Conservation (phyloP, 2,329 filamentous ascomycete species). For the Arthrinium phaeospermum region DNA sequence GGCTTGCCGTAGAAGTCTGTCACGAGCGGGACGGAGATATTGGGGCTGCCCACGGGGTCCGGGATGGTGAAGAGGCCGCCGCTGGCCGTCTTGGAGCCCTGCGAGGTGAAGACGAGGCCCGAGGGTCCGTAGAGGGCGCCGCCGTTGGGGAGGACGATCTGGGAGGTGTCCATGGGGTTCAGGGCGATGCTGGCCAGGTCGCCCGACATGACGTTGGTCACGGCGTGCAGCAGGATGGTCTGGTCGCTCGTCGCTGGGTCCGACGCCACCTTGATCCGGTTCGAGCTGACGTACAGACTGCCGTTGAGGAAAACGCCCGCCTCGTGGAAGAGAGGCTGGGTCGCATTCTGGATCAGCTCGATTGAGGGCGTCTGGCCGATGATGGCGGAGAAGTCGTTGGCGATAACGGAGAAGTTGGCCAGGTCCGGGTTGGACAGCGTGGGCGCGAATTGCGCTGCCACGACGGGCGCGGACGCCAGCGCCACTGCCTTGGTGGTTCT, state of each 20-base stretch:
- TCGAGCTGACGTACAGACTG: slow-evolving; percentile 25
- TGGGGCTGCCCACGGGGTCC: slow-evolving; percentile 23
- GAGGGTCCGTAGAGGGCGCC: slow-evolving; percentile 11
- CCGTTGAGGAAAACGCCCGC: slow-evolving; percentile 22
- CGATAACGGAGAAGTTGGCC: slow-evolving; percentile 23
- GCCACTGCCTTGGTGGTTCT: background rate
- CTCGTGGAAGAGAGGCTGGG: slow-evolving; percentile 26
- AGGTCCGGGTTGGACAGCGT: slow-evolving; percentile 22
- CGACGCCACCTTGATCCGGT: slow-evolving; percentile 24
- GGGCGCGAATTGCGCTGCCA: slow-evolving; percentile 2
- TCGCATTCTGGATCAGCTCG: slow-evolving; percentile 25
- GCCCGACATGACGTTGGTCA: slow-evolving; percentile 22
- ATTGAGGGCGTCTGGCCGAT: slow-evolving; percentile 24
- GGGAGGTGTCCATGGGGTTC: slow-evolving; percentile 15
- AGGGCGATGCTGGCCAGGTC: slow-evolving; percentile 19
- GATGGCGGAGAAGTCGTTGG: slow-evolving; percentile 22
- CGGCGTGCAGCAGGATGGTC: slow-evolving; percentile 22
- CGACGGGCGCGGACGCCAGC: background rate
- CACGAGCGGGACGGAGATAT: slow-evolving; percentile 18
- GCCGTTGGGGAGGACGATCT: slow-evolving; percentile 25
- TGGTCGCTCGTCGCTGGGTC: slow-evolving; percentile 25
- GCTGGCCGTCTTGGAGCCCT: slow-evolving; percentile 23
- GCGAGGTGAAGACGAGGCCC: slow-evolving; percentile 24
- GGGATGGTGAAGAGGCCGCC: slow-evolving; percentile 25
- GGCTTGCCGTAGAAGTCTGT: slow-evolving; percentile 10